Evolutionary conservation across 306 rosid genomes (phyloP).

Genomic region (Prosopis cineraria): DNA sequence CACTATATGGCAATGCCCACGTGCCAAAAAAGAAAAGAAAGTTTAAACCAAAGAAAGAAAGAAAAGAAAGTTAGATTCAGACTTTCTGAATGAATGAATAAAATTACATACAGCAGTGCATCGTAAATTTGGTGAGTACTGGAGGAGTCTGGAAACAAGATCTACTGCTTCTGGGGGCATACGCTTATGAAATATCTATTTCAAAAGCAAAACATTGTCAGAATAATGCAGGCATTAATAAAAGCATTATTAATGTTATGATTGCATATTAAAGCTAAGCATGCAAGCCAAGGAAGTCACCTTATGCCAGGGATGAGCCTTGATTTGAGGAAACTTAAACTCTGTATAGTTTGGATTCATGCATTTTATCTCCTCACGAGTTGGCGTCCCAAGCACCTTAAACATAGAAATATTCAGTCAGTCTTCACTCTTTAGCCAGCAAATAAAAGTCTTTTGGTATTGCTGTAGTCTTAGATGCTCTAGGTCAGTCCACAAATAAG

Average conservation of each 20-base stretch:
- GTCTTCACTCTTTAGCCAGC: background rate
- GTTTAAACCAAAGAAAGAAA: background rate
- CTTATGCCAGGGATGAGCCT: conserved; percentile 43
- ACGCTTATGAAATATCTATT: conserved; percentile 71
- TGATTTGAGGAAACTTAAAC: conserved; percentile 44
- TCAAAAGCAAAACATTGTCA: background rate
- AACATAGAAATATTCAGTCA: background rate
- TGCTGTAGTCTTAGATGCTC: background rate
- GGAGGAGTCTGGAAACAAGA: conserved; percentile 75
- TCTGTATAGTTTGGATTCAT: conserved; percentile 80
- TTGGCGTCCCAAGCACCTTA: conserved; percentile 73
- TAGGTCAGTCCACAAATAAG: background rate
- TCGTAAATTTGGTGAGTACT: conserved; percentile 69
- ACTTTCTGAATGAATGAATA: background rate
- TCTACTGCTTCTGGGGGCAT: conserved; percentile 71
- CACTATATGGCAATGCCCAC: background rate
- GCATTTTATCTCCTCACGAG: conserved; percentile 76
- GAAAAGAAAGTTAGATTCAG: background rate
- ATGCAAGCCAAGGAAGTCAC: conserved; percentile 35
- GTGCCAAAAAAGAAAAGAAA: background rate
- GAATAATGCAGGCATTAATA: conserved; percentile 3
- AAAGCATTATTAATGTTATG: background rate
- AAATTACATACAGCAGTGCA: conserved; percentile 60
- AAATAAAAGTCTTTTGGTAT: background rate
- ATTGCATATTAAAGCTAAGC: background rate